These are phyloP conservation scores for Penicillium griseofulvum DNA, from an alignment of 2,329 filamentous ascomycete species.

Conservation along the genomic window DNA sequence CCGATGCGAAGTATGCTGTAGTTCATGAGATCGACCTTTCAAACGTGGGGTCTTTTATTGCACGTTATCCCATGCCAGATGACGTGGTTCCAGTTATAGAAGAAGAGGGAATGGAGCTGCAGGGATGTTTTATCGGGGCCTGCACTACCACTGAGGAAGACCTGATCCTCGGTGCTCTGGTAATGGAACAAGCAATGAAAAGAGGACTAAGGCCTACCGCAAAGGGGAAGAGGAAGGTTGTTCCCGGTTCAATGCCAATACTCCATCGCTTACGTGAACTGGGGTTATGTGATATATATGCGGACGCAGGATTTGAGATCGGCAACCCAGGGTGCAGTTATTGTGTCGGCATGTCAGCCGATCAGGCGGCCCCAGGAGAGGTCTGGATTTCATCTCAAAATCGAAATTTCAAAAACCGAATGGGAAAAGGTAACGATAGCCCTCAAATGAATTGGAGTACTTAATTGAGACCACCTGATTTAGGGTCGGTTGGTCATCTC, in stretches of 20 bases:
- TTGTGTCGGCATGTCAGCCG: constrained; percentile 45
- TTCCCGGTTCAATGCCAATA: constrained; percentile 44
- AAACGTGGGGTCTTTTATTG: constrained; percentile 39
- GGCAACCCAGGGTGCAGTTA: constrained; percentile 46
- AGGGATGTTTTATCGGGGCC: constrained; percentile 49
- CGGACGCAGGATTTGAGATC: constrained; percentile 42
- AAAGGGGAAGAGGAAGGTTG: constrained; percentile 40
- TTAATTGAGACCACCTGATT: not conserved
- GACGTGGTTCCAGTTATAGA: constrained; percentile 44
- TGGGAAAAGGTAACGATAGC: constrained; percentile 7
- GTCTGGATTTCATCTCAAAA: constrained; percentile 48
- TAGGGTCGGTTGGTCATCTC: constrained; percentile 43
- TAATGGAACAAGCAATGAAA: constrained; percentile 40
- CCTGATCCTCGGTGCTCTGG: constrained; percentile 43
- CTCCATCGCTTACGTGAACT: constrained; percentile 34
- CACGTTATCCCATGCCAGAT: constrained; percentile 45
- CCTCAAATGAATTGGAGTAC: not conserved
- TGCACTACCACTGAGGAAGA: constrained; percentile 50
- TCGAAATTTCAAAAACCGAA: constrained; percentile 45
- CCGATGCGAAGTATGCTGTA: constrained; percentile 36
- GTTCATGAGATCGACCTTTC: constrained; percentile 39
- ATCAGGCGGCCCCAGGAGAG: constrained; percentile 42
- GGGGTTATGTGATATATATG: constrained; percentile 40
- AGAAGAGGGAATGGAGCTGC: constrained; percentile 32
- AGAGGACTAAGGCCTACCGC: constrained; percentile 29